Percentiles rank a stretch among this genome's conserved stretches.
Evolutionary conservation across 2,329 filamentous ascomycete genomes (phyloP).

Genomic region (Tolypocladium amazonense): DNA sequence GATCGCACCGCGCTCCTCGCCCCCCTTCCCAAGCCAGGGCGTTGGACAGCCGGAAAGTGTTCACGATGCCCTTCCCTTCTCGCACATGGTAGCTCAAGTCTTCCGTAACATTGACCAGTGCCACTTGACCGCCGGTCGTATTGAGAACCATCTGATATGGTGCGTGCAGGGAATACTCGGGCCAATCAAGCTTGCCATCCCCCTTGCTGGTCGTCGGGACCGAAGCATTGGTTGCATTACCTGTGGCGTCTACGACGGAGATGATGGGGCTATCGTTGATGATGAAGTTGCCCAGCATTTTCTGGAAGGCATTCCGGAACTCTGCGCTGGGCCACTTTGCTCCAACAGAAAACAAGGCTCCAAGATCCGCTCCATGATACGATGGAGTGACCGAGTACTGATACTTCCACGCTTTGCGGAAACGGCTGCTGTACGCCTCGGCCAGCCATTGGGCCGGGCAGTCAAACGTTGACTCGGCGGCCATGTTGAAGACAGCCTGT

Average conservation of each 20-base stretch:
- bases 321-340: conserved; percentile 13
- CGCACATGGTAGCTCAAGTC: conserved; percentile 12
- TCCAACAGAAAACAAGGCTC: conserved; percentile 21
- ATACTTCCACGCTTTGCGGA: conserved; percentile 31
- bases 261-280: conserved; percentile 28
- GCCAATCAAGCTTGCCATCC: conserved; percentile 18
- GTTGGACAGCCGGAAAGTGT: conserved; percentile 28
- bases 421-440: conserved; percentile 27
- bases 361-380: conserved; percentile 26
- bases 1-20: conserved; percentile 31
- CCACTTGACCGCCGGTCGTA: conserved; percentile 28
- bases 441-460: conserved; percentile 48
- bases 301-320: conserved; percentile 26
- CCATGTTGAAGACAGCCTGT: conserved; percentile 41
- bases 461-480: conserved; percentile 43
- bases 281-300: conserved; percentile 36
- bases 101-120: conserved; percentile 10
- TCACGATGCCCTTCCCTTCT: conserved; percentile 17
- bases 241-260: conserved; percentile 11
- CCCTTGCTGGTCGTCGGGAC: conserved; percentile 15
- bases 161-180: conserved; percentile 17
- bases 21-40: conserved; percentile 36
- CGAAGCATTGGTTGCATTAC: conserved; percentile 13
- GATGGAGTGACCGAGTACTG: conserved; percentile 34
- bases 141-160: conserved; percentile 33